A percentile compares a stretch with the other conserved stretches of the same genome.
Evolutionary conservation across 225 moss, liverwort and hornwort genomes (phyloP).

Genomic region (Marchantia polymorpha): DNA sequence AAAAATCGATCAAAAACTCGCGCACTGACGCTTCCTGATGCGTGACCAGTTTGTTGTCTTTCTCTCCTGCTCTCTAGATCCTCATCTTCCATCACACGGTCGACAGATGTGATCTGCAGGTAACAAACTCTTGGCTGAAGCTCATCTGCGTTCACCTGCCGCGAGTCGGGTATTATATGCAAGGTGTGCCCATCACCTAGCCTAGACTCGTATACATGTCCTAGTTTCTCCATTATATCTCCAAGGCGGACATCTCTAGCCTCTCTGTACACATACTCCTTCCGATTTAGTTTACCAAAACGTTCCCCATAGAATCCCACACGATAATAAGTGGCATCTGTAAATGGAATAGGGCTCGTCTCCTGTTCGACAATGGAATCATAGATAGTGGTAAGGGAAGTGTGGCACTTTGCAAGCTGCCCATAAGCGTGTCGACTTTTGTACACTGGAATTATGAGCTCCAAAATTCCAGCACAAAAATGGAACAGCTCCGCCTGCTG

Average conservation of each 20-base stretch:
- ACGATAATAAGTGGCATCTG: conserved; percentile 94
- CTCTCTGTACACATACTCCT: conserved; percentile 96
- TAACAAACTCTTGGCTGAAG: conserved; percentile 88
- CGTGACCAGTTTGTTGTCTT: conserved; percentile 56
- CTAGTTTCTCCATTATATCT: conserved; percentile 91
- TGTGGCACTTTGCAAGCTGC: conserved; percentile 89
- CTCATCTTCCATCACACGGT: conserved; percentile 79
- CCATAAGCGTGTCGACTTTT: conserved; percentile 84
- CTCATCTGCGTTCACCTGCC: conserved; percentile 86
- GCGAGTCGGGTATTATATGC: conserved; percentile 93
- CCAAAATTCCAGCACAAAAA: conserved; percentile 93
- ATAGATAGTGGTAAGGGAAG: conserved; percentile 83
- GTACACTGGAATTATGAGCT: conserved; percentile 93
- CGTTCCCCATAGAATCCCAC: conserved; percentile 96
- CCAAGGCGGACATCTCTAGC: conserved; percentile 94
- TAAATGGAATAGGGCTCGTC: conserved; percentile 91
- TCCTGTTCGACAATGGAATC: conserved; percentile 92
- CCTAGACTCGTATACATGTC: conserved; percentile 80
- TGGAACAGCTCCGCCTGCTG: conserved; percentile 88
- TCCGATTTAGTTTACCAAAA: conserved; percentile 75
- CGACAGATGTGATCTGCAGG: conserved; percentile 95
- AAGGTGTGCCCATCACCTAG: conserved; percentile 72
- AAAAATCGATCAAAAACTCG: conserved; percentile 86
- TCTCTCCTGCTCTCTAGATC: conserved; percentile 80
- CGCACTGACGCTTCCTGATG: conserved; percentile 57